Evolutionary conservation across 2,329 filamentous ascomycete genomes (phyloP).

Genomic region (Pezicula carpinea): DNA sequence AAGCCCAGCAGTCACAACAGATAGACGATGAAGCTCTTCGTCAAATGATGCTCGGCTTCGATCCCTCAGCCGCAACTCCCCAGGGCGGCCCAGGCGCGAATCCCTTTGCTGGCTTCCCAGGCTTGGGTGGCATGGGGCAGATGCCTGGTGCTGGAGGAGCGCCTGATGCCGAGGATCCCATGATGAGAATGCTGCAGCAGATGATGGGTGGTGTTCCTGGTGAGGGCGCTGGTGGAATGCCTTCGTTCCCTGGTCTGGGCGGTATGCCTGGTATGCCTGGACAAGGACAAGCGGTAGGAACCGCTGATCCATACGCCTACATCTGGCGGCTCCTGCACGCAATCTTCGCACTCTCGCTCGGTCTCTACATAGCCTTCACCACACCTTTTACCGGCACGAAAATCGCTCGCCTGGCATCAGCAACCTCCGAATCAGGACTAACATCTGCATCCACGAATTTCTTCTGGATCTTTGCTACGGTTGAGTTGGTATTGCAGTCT

Average conservation of each 20-base stretch:
- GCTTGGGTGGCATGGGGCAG: conserved; percentile 17
- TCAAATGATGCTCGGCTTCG: conserved; percentile 60
- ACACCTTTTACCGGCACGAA: conserved; percentile 67
- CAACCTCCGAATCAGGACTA: conserved; percentile 24
- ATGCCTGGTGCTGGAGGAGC: conserved; percentile 24
- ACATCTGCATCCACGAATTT: conserved; percentile 46
- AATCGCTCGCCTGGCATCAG: conserved; percentile 43
- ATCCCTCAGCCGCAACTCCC: conserved; percentile 32
- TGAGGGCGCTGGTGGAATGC: conserved; percentile 27
- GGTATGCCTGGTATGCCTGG: conserved; percentile 36
- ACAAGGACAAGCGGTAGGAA: conserved; percentile 22
- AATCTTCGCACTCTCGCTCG: conserved; percentile 64
- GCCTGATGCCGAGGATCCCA: conserved; percentile 49
- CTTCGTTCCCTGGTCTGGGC: conserved; percentile 27
- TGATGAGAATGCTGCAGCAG: conserved; percentile 73
- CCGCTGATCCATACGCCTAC: conserved; percentile 40
- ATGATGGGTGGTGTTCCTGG: conserved; percentile 50
- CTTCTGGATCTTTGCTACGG: conserved; percentile 78
- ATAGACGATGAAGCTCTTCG: conserved; percentile 56
- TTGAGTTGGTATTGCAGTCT: conserved; percentile 67
- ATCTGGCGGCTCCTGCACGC: conserved; percentile 73
- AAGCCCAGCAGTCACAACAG: conserved; percentile 15
- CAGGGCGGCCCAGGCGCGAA: conserved; percentile 17
- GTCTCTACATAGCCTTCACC: conserved; percentile 63
- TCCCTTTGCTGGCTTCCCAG: conserved; percentile 30